These are phyloP conservation scores for Penicillium italicum DNA, from an alignment of 2,329 filamentous ascomycete species.

Conservation along the genomic window DNA sequence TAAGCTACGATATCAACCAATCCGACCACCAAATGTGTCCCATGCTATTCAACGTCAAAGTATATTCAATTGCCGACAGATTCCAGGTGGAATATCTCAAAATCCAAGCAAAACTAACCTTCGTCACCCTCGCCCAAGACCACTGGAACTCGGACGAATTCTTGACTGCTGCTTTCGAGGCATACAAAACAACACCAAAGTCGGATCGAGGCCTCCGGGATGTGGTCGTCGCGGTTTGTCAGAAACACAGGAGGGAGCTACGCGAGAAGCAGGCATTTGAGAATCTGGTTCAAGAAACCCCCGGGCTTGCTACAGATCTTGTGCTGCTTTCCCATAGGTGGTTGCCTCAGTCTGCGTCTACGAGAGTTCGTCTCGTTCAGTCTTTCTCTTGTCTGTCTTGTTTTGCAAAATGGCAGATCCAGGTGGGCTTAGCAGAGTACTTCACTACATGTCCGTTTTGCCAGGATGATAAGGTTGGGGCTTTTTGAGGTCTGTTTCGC, in stretches of 20 bases:
- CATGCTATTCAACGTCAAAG: not conserved
- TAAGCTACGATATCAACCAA: not conserved
- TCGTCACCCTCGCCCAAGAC: not conserved
- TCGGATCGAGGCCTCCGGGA: slow-evolving; percentile 7
- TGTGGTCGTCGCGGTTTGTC: not conserved
- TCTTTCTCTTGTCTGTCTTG: not conserved
- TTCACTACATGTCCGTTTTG: not conserved
- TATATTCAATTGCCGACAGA: not conserved
- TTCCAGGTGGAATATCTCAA: slow-evolving; percentile 1
- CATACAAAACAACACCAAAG: not conserved
- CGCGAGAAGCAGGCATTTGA: not conserved
- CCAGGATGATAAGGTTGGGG: not conserved
- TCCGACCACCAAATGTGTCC: not conserved
- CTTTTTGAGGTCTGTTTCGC: not conserved
- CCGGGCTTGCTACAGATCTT: not conserved
- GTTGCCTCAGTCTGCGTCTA: not conserved
- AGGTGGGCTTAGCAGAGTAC: not conserved
- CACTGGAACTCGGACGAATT: not conserved
- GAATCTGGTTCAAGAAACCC: not conserved
- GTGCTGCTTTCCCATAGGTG: not conserved
- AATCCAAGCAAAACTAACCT: not conserved
- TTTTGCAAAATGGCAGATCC: not conserved
- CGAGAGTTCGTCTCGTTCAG: not conserved
- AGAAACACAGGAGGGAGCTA: not conserved
- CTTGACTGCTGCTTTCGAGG: not conserved